Conservation (phyloP, 2,329 filamentous ascomycete species). For the Iodosphaeria phyllophila region DNA sequence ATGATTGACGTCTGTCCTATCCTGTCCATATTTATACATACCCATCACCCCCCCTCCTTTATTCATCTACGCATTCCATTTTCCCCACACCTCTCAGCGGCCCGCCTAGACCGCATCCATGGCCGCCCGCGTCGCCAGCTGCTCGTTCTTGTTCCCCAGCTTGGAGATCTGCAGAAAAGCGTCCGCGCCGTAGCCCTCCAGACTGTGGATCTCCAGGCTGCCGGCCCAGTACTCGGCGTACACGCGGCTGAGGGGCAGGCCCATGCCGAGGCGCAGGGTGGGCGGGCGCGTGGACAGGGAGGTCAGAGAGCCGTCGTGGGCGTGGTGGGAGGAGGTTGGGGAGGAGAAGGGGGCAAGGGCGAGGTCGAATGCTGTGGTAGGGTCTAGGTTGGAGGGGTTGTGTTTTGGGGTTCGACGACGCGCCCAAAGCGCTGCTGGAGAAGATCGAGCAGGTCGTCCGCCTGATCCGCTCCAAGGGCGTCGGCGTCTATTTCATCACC, state of each 20-base stretch:
- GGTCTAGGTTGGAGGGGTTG: too few species aligned
- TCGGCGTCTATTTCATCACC: too few species aligned
- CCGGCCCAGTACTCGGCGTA: slow-evolving; percentile 99
- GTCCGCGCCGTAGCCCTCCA: slow-evolving; percentile 92
- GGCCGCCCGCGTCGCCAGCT: slow-evolving; percentile 58
- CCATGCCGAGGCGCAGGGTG: slow-evolving; percentile 77
- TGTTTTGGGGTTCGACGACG: too few species aligned
- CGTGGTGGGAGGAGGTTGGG: too few species aligned
- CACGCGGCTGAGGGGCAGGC: slow-evolving; percentile 77
- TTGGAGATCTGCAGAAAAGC: slow-evolving; percentile 93
- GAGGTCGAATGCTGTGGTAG: too few species aligned
- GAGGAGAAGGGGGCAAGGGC: too few species aligned
- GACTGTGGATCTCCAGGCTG: slow-evolving; percentile 70
- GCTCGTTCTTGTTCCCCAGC: slow-evolving; percentile 94
- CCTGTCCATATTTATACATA: too few species aligned
- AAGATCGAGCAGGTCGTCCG: too few species aligned
- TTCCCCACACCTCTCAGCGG: slow-evolving; percentile 5
- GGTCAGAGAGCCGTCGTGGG: slow-evolving; percentile 47
- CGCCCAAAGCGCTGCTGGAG: too few species aligned
- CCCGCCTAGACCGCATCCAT: slow-evolving; percentile 61
- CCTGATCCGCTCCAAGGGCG: too few species aligned
- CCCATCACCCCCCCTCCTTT: too few species aligned
- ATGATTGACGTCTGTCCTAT: too few species aligned
- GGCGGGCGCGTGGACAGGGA: slow-evolving; percentile 70
- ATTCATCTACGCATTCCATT: slow-evolving; percentile 3